These are phyloP conservation scores for Diaporthe ilicicola DNA, from an alignment of 2,329 filamentous ascomycete species.

Conservation along the genomic window DNA sequence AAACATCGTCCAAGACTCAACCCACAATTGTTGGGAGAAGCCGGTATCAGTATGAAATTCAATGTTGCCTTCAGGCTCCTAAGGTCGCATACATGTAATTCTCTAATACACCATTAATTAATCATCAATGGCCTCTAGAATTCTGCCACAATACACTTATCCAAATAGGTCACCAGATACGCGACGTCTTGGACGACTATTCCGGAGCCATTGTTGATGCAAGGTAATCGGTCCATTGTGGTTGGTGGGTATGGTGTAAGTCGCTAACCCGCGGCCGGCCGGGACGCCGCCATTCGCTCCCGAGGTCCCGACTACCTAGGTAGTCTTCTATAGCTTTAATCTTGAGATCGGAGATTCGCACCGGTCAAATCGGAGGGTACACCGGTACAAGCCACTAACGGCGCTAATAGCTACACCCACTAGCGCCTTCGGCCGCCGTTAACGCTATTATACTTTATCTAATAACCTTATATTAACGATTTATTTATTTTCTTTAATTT, in stretches of 20 bases:
- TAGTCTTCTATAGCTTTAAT: too few relatives aligned
- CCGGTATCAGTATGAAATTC: not conserved
- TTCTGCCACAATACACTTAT: not conserved
- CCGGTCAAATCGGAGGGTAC: too few relatives aligned
- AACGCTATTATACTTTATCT: too few relatives aligned
- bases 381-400: too few relatives aligned
- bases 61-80: too few relatives aligned
- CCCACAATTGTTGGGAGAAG: not conserved
- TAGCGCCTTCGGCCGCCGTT: too few relatives aligned
- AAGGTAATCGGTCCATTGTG: not conserved
- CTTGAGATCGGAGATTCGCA: too few relatives aligned
- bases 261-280: slow-evolving; percentile 2
- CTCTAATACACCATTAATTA: not conserved
- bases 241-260: not conserved
- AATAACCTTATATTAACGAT: too few relatives aligned
- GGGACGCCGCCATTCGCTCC: slow-evolving; percentile 13
- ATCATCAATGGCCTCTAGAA: not conserved
- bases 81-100: not conserved
- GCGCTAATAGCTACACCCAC: too few relatives aligned
- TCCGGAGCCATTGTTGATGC: not conserved
- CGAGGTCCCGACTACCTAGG: too few relatives aligned
- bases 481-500: too few relatives aligned
- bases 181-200: not conserved
- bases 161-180: not conserved
- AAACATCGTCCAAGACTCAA: not conserved